Evolutionary conservation across 176 grass and related monocot species (phyloP), one percentile per base, ranked within the genome.

Genomic region (sorghum (Sorghum bicolor)): DNA sequence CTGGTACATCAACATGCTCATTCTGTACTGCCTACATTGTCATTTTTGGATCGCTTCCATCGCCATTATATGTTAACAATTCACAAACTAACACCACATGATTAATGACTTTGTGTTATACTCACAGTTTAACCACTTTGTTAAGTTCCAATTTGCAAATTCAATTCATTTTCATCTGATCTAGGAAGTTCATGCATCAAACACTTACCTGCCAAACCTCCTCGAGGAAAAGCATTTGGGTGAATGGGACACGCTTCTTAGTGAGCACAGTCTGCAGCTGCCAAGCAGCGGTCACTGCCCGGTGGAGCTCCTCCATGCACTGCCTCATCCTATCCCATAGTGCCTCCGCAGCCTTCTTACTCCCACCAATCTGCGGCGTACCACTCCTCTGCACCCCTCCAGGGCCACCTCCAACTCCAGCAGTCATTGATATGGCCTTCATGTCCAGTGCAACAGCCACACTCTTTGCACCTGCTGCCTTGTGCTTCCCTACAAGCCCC

Each of bases 301-400:
- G 76, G 33, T 99, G 90, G 31, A 94, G 70, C 34, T 99, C 93
- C 64, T 94, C 93, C 96, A 96, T 94, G 89, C 96, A 99, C 57
- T 90, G 93, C 25, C 89, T 84, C 93, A 96, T 94, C 82, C 96
- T 85, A 63, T 99, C 96, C 96, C 96, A 99, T 9, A 99, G 87
- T 7, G 93, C 96, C 75, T 96, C 93, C 0, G 89, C 81, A 4
- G 96, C 96, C 80, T 88, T 96, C 84, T 91, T 99, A n/a, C 96
- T 89, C 26, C 86, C 85, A 53, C 96, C 96, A 72, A 99, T 91
- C 85, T 96, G 96, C 0, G 96, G 96, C 2, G 96, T 99, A 37
- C 96, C 96, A 43, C 96, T 99, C 85, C 96, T 93, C 80, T 99
- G 96, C 50, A 99, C 87, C 29, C 96, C 96, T 67, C 96, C 96